Evolutionary conservation across 83 land plant species (phyloP).

Genomic region (Larix sibirica): DNA sequence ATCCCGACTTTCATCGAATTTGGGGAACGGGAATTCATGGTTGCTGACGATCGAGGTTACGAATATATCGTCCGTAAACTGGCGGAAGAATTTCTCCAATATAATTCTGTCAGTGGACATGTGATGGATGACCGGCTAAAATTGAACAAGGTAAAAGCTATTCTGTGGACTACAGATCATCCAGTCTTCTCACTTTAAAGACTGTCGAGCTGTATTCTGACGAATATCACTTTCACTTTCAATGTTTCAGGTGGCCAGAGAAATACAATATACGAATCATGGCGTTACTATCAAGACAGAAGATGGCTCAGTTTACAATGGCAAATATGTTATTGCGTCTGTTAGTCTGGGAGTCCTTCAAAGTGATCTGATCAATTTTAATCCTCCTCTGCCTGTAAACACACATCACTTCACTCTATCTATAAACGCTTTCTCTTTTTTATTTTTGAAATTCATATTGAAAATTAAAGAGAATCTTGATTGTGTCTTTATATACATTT

Average conservation of each 20-base stretch:
- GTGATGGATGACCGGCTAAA: slow-evolving; percentile 45
- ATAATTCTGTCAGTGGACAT: slow-evolving; percentile 33
- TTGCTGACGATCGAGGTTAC: slow-evolving; percentile 79
- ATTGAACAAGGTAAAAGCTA: slow-evolving; percentile 44
- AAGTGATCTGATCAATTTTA: slow-evolving; percentile 66
- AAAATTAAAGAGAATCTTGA: too few species aligned
- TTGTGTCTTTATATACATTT: too few species aligned
- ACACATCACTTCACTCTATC: too few species aligned
- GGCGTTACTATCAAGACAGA: slow-evolving; percentile 62
- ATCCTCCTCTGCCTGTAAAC: slow-evolving; percentile 72
- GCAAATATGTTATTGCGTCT: slow-evolving; percentile 60
- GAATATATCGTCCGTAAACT: slow-evolving; percentile 50
- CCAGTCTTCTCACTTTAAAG: too few species aligned
- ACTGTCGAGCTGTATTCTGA: too few species aligned
- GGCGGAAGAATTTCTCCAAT: slow-evolving; percentile 49
- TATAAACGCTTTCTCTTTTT: too few species aligned
- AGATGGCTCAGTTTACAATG: slow-evolving; percentile 58
- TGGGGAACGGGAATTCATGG: slow-evolving; percentile 62
- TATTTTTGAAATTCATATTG: too few species aligned
- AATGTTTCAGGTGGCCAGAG: slow-evolving; percentile 52
- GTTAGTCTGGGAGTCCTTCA: slow-evolving; percentile 84
- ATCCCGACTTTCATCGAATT: slow-evolving; percentile 59
- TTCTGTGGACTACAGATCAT: too few species aligned
- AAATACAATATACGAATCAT: slow-evolving; percentile 42
- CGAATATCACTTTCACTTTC: too few species aligned